Evolutionary conservation across 805 yeast genomes (phyloP).

Genomic region (Kuraishia molischiana): DNA sequence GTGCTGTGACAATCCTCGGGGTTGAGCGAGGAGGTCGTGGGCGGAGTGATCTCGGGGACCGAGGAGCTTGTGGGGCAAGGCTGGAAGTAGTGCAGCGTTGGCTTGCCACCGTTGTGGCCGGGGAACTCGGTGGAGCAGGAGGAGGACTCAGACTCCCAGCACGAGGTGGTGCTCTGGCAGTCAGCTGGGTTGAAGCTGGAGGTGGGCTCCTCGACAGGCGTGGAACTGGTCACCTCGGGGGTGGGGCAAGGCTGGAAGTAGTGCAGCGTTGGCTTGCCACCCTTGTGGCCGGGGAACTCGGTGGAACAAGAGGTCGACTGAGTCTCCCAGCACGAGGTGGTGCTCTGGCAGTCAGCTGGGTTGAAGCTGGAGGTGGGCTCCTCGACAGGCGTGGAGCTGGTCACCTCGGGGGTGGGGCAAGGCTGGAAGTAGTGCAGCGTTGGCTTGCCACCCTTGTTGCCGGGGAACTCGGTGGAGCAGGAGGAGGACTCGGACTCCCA

Average conservation of each 20-base stretch:
- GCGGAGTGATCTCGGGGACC: background rate
- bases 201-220: no score
- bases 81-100: background rate
- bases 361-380: no score
- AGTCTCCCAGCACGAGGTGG: background rate
- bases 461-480: background rate
- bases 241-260: background rate
- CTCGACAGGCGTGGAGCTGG: background rate
- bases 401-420: background rate
- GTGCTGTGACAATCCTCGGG: background rate
- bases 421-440: background rate
- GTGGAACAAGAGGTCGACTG: background rate
- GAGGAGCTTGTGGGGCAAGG: background rate
- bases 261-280: background rate
- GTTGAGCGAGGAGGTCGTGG: background rate
- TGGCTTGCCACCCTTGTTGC: background rate
- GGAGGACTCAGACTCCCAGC: background rate
- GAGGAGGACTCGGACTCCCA: background rate
- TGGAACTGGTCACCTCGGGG: background rate
- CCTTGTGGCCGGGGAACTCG: background rate
- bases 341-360: background rate
- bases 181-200: no score
- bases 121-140: background rate
- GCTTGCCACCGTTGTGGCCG: background rate
- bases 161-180: background rate